Percentiles rank a stretch among this genome's conserved stretches.
phyloP scores from a whole-genome alignment of 1,284 basidiomycete species.

The Pulchroboletus neoregius region DNA sequence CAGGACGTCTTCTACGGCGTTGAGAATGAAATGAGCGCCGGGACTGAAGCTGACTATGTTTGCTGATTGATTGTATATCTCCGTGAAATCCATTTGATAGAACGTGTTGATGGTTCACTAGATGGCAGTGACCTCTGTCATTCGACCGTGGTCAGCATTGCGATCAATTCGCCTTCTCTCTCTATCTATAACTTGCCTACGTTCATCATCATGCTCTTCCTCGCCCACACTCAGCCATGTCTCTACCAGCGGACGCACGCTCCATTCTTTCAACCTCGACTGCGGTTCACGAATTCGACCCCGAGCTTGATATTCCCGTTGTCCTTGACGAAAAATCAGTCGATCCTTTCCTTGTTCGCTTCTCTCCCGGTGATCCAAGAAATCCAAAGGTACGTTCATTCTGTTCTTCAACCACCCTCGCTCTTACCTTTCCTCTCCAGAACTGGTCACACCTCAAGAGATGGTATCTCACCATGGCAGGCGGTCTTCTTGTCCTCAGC shows the following conservation, averaged over 20 bases:
- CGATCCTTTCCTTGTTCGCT: constrained; percentile 34
- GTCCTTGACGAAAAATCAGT: constrained; percentile 15
- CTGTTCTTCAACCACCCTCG: not conserved
- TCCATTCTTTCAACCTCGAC: constrained; percentile 18
- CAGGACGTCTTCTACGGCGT: constrained; percentile 66
- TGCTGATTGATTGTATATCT: constrained; percentile 70
- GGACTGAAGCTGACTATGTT: constrained; percentile 69
- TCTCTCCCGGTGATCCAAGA: constrained; percentile 29
- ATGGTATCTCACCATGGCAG: constrained; percentile 63
- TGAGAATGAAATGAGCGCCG: constrained; percentile 71
- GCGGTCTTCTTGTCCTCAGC: constrained; percentile 64
- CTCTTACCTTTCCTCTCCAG: constrained; percentile 29
- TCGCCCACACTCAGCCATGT: constrained; percentile 9
- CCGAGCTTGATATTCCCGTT: constrained; percentile 6
- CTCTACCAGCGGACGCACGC: constrained; percentile 13
- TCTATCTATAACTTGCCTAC: constrained; percentile 14
- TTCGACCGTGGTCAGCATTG: constrained; percentile 13
- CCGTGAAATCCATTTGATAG: constrained; percentile 65
- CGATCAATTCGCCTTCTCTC: constrained; percentile 4
- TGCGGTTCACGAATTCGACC: constrained; percentile 18
- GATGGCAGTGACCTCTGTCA: not conserved
- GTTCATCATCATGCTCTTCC: not conserved
- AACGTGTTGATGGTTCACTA: too few species aligned
- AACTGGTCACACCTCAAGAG: constrained; percentile 55
- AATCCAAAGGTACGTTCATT: constrained; percentile 37